These are phyloP conservation scores for Scopulariopsis brevicaulis DNA, from an alignment of 2,329 filamentous ascomycete species.

Conservation along the genomic window DNA sequence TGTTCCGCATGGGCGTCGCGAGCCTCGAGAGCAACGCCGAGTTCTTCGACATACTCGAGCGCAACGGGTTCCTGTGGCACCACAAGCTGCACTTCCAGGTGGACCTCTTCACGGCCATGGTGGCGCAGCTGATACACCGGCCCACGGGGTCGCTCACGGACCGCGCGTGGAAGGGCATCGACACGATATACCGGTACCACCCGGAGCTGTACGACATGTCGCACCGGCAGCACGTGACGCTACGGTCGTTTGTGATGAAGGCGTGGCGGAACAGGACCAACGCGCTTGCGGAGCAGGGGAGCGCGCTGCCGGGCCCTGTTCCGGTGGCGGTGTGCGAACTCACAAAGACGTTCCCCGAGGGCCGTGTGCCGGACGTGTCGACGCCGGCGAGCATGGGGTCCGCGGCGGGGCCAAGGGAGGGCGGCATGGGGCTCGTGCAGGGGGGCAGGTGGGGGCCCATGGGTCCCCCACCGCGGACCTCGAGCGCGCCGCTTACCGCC, in stretches of 20 bases:
- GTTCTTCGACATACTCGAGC: conserved; percentile 28
- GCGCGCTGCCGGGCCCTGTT: background rate
- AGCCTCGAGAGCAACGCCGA: conserved; percentile 33
- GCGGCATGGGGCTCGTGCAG: background rate
- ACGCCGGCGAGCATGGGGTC: background rate
- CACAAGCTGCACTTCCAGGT: conserved; percentile 41
- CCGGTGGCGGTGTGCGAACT: background rate
- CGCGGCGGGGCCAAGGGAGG: background rate
- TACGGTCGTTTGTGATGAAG: conserved; percentile 26
- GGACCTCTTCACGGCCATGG: conserved; percentile 43
- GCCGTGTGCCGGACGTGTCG: background rate
- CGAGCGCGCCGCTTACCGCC: background rate
- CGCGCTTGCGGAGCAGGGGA: conserved; percentile 14
- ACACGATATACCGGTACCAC: conserved; percentile 34
- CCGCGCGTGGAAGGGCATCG: conserved; percentile 37
- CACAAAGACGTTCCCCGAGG: background rate
- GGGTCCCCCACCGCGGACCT: background rate
- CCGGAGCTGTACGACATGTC: conserved; percentile 35
- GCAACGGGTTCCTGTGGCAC: conserved; percentile 43
- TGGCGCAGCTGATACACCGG: conserved; percentile 38
- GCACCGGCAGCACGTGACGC: conserved; percentile 22
- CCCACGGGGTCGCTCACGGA: conserved; percentile 37
- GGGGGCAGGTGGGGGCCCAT: background rate
- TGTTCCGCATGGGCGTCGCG: conserved; percentile 42
- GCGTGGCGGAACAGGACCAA: conserved; percentile 29